Percentiles rank a stretch among this genome's conserved stretches.
Conservation (phyloP, 306 rosid species). For the apple (Malus domestica) region DNA sequence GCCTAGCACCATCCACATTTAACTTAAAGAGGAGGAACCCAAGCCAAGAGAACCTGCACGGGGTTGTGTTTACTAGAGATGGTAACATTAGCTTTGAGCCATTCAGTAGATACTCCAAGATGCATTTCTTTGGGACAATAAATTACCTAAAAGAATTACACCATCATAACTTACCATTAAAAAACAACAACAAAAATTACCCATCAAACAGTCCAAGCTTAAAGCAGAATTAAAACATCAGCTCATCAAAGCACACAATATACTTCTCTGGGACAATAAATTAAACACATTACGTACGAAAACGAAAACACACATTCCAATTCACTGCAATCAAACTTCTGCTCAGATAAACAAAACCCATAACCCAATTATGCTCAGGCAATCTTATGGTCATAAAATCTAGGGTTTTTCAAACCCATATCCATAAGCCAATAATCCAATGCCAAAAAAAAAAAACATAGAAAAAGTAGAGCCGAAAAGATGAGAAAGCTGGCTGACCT, state of each 20-base stretch:
- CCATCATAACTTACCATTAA: too few species aligned
- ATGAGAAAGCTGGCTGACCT: constrained; percentile 35
- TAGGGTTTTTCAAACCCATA: neutral
- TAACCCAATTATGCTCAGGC: neutral
- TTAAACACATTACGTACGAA: constrained; percentile 37
- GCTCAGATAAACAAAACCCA: neutral
- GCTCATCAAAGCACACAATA: too few species aligned
- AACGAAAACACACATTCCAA: neutral
- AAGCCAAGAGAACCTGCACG: too few species aligned
- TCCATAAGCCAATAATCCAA: neutral
- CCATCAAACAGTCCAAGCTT: neutral
- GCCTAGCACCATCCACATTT: too few species aligned
- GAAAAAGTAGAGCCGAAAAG: neutral
- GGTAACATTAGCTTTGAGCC: too few species aligned
- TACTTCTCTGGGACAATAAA: constrained; percentile 12
- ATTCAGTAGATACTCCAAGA: too few species aligned
- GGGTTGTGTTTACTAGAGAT: too few species aligned
- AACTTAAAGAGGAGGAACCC: too few species aligned
- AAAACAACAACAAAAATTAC: neutral
- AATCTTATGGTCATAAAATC: neutral
- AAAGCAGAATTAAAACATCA: too few species aligned
- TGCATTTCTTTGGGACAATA: too few species aligned
- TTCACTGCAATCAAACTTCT: neutral
- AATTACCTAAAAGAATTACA: too few species aligned
- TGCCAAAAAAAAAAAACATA: too few species aligned